phyloP scores from a whole-genome alignment of 140 eudicot species.

The Oenanthe javanica region DNA sequence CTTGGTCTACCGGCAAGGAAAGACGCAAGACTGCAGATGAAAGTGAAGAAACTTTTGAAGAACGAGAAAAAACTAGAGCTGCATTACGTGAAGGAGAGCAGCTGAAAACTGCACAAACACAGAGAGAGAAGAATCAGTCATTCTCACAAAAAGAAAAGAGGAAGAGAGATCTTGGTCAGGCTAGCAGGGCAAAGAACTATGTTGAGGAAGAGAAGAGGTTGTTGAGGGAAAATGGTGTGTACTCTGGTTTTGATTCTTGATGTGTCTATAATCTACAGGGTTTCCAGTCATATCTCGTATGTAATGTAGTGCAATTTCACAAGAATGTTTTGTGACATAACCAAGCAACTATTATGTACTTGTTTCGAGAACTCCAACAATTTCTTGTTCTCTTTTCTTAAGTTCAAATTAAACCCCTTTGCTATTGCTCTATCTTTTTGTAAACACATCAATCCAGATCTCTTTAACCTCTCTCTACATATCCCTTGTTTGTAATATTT shows the following conservation, averaged over 20 bases:
- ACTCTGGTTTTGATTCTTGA: conserved; percentile 8
- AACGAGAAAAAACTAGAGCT: conserved; percentile 66
- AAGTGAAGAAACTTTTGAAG: conserved; percentile 70
- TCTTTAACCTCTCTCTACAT: too few relatives aligned
- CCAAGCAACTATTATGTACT: background rate
- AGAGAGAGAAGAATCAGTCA: conserved; percentile 46
- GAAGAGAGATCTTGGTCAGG: conserved; percentile 85
- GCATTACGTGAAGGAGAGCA: conserved; percentile 67
- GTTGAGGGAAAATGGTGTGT: conserved; percentile 70
- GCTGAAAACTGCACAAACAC: conserved; percentile 38
- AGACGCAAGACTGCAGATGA: conserved; percentile 35
- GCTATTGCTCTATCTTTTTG: too few relatives aligned
- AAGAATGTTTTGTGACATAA: background rate
- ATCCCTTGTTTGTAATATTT: too few relatives aligned
- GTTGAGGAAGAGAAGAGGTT: conserved; percentile 97
- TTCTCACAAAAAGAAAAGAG: conserved; percentile 93
- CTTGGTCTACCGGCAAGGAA: conserved; percentile 83
- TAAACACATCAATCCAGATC: too few relatives aligned
- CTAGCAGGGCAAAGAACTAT: conserved; percentile 89
- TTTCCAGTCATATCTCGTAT: background rate
- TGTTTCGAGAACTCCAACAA: background rate
- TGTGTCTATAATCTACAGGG: background rate
- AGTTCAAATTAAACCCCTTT: too few relatives aligned
- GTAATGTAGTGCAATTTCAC: background rate
- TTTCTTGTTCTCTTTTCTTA: too few relatives aligned